Evolutionary conservation across 495 filamentous ascomycete species (phyloP).

Genomic region (Tetracladium setigerum): DNA sequence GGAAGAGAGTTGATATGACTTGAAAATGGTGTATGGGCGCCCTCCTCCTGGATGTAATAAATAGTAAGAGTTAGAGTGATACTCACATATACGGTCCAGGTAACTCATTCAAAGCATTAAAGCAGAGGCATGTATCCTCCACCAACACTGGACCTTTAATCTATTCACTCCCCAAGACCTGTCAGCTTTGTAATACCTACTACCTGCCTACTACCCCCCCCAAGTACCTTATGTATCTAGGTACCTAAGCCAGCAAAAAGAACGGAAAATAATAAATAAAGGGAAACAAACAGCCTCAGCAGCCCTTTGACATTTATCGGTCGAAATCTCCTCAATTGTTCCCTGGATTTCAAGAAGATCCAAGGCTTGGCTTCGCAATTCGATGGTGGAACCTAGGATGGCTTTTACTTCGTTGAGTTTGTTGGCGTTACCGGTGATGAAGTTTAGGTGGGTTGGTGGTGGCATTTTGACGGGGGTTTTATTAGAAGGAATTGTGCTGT

Average conservation of each 20-base stretch:
- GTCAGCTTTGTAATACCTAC: neutral
- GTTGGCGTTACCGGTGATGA: conserved; percentile 94
- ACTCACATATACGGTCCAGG: conserved; percentile 96
- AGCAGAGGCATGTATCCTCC: conserved; percentile 92
- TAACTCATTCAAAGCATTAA: conserved; percentile 77
- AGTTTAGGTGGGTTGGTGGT: conserved; percentile 54
- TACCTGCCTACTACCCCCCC: too few species aligned
- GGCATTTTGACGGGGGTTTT: too few species aligned
- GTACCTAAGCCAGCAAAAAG: too few species aligned
- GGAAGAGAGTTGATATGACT: neutral
- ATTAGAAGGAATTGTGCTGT: too few species aligned
- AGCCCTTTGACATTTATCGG: conserved; percentile 78
- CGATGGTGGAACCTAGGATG: conserved; percentile 69
- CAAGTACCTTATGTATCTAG: too few species aligned
- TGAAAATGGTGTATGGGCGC: neutral
- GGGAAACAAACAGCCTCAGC: conserved; percentile 48
- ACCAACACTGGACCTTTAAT: conserved; percentile 82
- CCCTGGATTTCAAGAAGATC: conserved; percentile 90
- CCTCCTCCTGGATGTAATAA: too few species aligned
- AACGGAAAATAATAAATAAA: neutral
- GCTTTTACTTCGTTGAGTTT: conserved; percentile 83
- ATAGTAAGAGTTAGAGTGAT: neutral
- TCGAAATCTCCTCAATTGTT: conserved; percentile 81
- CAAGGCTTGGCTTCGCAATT: conserved; percentile 63
- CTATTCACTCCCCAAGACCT: conserved; percentile 33